phyloP scores from a whole-genome alignment of 805 yeast genomes.

The Ogataea paradorogensis region DNA sequence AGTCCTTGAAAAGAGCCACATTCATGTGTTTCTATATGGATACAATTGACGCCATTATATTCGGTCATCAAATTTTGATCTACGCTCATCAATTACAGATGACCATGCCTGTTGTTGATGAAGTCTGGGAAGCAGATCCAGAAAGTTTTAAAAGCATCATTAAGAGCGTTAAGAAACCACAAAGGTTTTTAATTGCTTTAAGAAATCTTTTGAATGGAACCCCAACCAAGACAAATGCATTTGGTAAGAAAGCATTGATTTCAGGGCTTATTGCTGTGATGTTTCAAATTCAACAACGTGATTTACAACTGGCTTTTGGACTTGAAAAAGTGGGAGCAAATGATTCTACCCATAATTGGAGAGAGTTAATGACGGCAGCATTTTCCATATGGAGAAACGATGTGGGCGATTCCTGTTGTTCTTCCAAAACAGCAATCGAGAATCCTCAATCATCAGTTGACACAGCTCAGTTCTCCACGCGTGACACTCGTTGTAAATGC shows the following conservation, averaged over 20 bases:
- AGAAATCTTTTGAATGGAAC: constrained; percentile 56
- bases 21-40: constrained; percentile 81
- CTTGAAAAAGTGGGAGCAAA: constrained; percentile 34
- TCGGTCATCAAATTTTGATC: constrained; percentile 66
- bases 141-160: constrained; percentile 20
- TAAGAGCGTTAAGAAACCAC: constrained; percentile 30
- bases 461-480: constrained; percentile 32
- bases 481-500: constrained; percentile 54
- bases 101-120: constrained; percentile 62
- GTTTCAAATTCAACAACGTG: constrained; percentile 72
- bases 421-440: constrained; percentile 34
- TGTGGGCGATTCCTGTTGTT: constrained; percentile 37
- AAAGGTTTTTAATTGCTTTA: constrained; percentile 53
- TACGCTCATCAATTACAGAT: constrained; percentile 59
- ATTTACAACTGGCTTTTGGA: constrained; percentile 54
- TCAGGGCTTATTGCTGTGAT: constrained; percentile 66
- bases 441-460: constrained; percentile 25
- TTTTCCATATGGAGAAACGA: constrained; percentile 67
- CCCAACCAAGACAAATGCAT: constrained; percentile 46
- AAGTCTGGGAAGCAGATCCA: constrained; percentile 45
- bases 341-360: constrained; percentile 52
- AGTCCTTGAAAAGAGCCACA: constrained; percentile 73
- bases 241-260: constrained; percentile 64
- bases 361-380: constrained; percentile 65
- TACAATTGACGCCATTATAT: constrained; percentile 72